phyloP scores from a whole-genome alignment of 164 flowering plant genomes.

The Vitis labrusca region DNA sequence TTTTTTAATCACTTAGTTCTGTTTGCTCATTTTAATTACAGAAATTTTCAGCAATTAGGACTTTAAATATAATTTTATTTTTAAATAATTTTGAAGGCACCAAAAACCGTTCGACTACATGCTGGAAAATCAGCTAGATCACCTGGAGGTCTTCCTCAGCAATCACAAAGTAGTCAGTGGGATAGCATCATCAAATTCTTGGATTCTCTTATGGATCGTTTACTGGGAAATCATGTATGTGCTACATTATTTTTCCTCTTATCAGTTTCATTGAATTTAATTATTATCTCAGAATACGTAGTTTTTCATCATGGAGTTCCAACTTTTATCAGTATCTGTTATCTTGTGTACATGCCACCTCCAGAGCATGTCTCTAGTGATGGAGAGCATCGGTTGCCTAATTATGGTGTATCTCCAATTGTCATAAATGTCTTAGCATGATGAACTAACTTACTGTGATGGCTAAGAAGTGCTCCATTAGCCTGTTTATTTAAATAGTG shows the following conservation, averaged over 20 bases:
- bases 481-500: too few species aligned
- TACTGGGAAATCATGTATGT: conserved; percentile 78
- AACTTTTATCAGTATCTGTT: too few species aligned
- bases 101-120: conserved; percentile 60
- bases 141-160: conserved; percentile 62
- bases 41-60: neutral
- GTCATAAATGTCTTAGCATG: neutral
- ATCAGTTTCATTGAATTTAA: neutral
- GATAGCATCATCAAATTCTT: conserved; percentile 83
- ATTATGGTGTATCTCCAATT: neutral
- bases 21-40: neutral
- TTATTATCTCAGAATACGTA: too few species aligned
- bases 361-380: too few species aligned
- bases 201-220: conserved; percentile 80
- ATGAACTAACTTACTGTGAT: too few species aligned
- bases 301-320: too few species aligned
- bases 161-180: conserved; percentile 74
- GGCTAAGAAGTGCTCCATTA: too few species aligned
- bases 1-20: neutral
- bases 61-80: neutral
- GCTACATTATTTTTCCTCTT: neutral
- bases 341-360: too few species aligned
- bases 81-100: conserved; percentile 55
- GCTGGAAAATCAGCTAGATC: conserved; percentile 79
- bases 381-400: neutral